phyloP scores from a whole-genome alignment of 768 basidiomycete species.

The Boletellus emodensis region DNA sequence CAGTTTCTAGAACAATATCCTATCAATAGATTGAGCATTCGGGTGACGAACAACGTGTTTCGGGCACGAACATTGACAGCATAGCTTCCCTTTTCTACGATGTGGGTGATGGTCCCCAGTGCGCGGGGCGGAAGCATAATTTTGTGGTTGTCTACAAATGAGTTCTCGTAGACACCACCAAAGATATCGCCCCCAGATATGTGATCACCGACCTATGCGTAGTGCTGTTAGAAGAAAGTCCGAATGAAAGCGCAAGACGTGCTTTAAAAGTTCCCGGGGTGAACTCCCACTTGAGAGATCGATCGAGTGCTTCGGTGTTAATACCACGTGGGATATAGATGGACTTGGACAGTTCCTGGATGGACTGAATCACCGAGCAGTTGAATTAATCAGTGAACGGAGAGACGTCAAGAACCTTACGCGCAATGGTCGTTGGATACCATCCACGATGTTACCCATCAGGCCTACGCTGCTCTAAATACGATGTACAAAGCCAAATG shows the following conservation, averaged over 20 bases:
- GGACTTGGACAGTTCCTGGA: conserved; percentile 96
- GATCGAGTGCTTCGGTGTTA: conserved; percentile 92
- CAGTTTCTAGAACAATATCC: conserved; percentile 96
- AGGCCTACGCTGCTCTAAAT: conserved; percentile 53
- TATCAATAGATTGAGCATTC: conserved; percentile 28
- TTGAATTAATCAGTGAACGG: background rate
- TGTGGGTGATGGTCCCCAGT: conserved; percentile 89
- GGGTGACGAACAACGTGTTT: background rate
- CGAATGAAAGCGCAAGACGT: conserved; percentile 3
- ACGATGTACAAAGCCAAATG: background rate
- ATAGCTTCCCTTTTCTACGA: conserved; percentile 94
- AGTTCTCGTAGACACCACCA: conserved; percentile 95
- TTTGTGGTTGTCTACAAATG: conserved; percentile 93
- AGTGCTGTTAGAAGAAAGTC: conserved; percentile 5
- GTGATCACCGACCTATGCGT: conserved; percentile 83
- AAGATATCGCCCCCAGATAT: conserved; percentile 97
- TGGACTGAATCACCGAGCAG: conserved; percentile 47
- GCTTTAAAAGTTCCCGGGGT: conserved; percentile 79
- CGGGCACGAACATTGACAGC: conserved; percentile 67
- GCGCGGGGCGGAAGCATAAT: conserved; percentile 94
- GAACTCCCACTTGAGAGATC: conserved; percentile 92
- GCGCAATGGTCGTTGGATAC: conserved; percentile 88
- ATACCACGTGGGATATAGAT: conserved; percentile 99
- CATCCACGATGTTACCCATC: conserved; percentile 99
- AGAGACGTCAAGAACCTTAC: conserved; percentile 41